phyloP scores from a whole-genome alignment of 140 eudicot genomes.

The Flaveria floridana region DNA sequence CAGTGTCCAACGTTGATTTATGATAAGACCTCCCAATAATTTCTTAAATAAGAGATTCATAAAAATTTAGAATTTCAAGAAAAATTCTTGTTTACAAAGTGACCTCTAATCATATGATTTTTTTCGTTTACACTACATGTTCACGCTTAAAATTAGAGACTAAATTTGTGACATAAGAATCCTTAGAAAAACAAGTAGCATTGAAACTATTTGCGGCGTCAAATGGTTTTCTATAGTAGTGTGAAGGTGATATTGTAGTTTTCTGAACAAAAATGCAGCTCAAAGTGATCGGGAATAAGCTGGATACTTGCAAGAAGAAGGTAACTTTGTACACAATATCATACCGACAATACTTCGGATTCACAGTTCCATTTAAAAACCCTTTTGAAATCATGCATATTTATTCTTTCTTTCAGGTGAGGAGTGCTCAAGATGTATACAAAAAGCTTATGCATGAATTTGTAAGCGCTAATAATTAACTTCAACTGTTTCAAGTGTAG shows the following conservation, averaged over 20 bases:
- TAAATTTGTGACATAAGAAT: not conserved
- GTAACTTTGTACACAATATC: slow-evolving; percentile 12
- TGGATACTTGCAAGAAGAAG: slow-evolving; percentile 48
- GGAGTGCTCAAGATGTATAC: slow-evolving; percentile 64
- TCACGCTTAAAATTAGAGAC: no score
- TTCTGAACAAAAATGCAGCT: slow-evolving; percentile 32
- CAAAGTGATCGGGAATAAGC: slow-evolving; percentile 35
- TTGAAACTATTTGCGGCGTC: not conserved
- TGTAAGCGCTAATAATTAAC: slow-evolving; percentile 45
- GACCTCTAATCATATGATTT: no score
- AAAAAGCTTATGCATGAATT: slow-evolving; percentile 58
- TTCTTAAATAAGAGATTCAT: no score
- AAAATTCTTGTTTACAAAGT: no score
- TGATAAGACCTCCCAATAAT: no score
- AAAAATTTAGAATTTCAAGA: no score
- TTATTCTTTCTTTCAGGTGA: slow-evolving; percentile 44
- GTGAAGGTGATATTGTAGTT: not conserved
- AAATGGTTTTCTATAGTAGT: not conserved
- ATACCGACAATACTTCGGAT: not conserved
- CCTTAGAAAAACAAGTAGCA: not conserved
- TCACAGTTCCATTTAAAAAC: not conserved
- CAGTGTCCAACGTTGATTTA: not conserved
- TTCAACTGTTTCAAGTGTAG: not conserved
- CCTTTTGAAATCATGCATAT: not conserved
- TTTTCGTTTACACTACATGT: no score